phyloP scores from a whole-genome alignment of 345 rosid species.

The Xanthoceras sorbifolium region DNA sequence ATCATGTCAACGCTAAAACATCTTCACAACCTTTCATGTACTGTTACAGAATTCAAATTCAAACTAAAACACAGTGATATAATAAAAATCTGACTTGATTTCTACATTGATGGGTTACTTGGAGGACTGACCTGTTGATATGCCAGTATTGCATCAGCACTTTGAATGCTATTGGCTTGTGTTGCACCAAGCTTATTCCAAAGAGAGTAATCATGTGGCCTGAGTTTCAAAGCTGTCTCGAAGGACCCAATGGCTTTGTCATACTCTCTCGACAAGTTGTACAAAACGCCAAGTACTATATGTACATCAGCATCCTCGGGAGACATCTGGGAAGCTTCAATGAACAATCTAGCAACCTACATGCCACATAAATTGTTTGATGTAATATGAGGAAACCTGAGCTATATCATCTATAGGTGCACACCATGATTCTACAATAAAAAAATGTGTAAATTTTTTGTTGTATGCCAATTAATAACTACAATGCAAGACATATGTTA shows the following conservation, averaged over 20 bases:
- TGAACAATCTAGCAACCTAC: slow-evolving; percentile 82
- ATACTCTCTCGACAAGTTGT: slow-evolving; percentile 87
- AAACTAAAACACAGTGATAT: background rate
- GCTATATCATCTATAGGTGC: background rate
- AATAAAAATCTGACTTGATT: background rate
- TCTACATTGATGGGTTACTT: background rate
- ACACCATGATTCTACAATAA: background rate
- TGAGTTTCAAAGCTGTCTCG: slow-evolving; percentile 78
- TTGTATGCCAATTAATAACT: background rate
- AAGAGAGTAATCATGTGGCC: slow-evolving; percentile 96
- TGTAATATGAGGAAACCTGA: background rate
- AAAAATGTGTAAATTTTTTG: background rate
- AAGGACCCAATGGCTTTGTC: slow-evolving; percentile 88
- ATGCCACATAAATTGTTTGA: slow-evolving; percentile 9
- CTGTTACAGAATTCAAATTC: background rate
- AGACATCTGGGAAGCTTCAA: slow-evolving; percentile 82
- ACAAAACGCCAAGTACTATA: slow-evolving; percentile 89
- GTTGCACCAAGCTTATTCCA: slow-evolving; percentile 99
- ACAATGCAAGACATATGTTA: background rate
- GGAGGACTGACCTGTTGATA: slow-evolving; percentile 73
- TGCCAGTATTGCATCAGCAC: slow-evolving; percentile 97
- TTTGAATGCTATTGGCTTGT: slow-evolving; percentile 97
- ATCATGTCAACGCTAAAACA: background rate
- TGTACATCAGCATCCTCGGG: slow-evolving; percentile 99
- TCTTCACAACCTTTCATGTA: background rate